Base-by-base conservation (phyloP, 2,329 filamentous ascomycete genomes). In the Exutisphaerella laricina region DNA sequence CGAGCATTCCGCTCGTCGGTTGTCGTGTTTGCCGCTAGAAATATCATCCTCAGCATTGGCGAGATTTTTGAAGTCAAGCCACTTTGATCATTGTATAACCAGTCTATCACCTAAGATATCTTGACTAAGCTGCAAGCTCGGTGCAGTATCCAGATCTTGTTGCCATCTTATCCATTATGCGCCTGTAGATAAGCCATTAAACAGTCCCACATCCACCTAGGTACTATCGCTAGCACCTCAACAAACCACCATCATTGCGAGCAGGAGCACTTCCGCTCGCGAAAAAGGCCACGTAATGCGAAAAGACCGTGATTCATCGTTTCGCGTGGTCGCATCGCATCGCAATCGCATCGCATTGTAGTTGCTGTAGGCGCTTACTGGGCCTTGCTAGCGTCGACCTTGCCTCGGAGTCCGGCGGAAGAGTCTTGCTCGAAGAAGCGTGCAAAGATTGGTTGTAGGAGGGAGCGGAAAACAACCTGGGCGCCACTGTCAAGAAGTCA, bases 391-490 rank as follows among this genome's bases (percentile, higher is more conserved):
- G 67, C 43, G 25, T 47, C 66, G 60, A 26, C 23, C 23, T 26
- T 26, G 78, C 76, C 62, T 84, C 88, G 67, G 83, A 86, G 84
- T 58, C 88, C 87, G 62, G 87, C 80, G 59, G 88, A 85, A 61
- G 88, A 78, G 58, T 70, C 66, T 55, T 69, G 62, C 59, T 74
- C 70, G 78, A 97, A 98, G 82, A 96, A 94, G 70, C 88, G 88
- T 67, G 87, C 79, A 66, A 97, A 84, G 61, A 94, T 80, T 59
- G 92, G 92, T 66, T 86, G 81, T 66, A 98, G 71, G 79, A 97
- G 87, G 53, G 89, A 95, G 70, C 87, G 85, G 86, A 97, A 98
- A 73, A 98, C 78, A 64, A 97, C 72, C 70, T 97, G 88, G 62
- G 92, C 90, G 66, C 92, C 92, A 66, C 92, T 97, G 46, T 4